Evolutionary conservation across 257 asterid species (phyloP).

Genomic region (Petrea volubilis): DNA sequence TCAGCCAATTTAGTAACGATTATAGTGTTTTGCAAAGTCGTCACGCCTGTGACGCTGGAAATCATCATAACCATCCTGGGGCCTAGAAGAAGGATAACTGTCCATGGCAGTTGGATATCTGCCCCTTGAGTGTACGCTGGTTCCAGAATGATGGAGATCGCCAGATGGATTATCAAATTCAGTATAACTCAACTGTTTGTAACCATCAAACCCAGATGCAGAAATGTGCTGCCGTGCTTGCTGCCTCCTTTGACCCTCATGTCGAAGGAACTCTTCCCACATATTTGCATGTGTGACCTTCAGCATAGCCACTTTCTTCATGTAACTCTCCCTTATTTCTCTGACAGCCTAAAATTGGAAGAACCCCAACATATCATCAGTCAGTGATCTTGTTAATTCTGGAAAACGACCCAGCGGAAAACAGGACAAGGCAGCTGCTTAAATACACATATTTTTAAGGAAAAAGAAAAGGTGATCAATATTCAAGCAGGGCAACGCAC

Average conservation of each 20-base stretch:
- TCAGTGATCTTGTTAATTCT: constrained; percentile 3
- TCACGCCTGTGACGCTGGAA: constrained; percentile 76
- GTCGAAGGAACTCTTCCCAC: constrained; percentile 86
- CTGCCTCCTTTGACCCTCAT: constrained; percentile 67
- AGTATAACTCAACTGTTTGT: constrained; percentile 48
- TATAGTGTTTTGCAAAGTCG: constrained; percentile 65
- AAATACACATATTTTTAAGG: neutral
- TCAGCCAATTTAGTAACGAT: constrained; percentile 58
- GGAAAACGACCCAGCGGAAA: constrained; percentile 9
- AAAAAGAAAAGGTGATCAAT: neutral
- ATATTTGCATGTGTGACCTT: constrained; percentile 70
- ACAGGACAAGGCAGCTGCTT: constrained; percentile 2
- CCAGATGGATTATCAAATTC: constrained; percentile 57
- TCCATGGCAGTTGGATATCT: constrained; percentile 64
- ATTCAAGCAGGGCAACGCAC: constrained; percentile 16
- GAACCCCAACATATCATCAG: constrained; percentile 15
- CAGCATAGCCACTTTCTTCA: constrained; percentile 56
- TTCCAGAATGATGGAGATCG: constrained; percentile 56
- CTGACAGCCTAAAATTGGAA: constrained; percentile 59
- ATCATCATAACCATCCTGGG: constrained; percentile 57
- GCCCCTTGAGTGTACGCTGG: constrained; percentile 56
- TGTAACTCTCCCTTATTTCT: constrained; percentile 68
- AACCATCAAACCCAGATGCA: constrained; percentile 56
- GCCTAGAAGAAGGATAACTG: constrained; percentile 67
- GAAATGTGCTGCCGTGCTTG: constrained; percentile 49